Percentiles rank a stretch among this genome's conserved stretches.
These are phyloP conservation scores for Diutina ranongensis DNA, from an alignment of 1,139 yeast genomes.

Conservation along the genomic window DNA sequence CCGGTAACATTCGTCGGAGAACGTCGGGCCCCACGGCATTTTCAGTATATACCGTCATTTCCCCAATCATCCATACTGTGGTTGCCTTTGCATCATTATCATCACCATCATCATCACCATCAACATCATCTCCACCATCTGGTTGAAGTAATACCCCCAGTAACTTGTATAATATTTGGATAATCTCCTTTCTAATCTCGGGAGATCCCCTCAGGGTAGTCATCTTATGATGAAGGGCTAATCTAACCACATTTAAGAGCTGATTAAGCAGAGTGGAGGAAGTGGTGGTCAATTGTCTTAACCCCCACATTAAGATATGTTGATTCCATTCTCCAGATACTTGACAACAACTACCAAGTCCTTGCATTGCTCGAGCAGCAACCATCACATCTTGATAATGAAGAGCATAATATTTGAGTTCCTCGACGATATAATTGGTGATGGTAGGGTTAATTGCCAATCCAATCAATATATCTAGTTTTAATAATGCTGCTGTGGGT, in stretches of 20 bases:
- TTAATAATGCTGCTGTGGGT: conserved; percentile 33
- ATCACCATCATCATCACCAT: conserved; percentile 9
- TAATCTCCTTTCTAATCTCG: conserved; percentile 18
- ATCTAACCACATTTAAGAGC: conserved; percentile 57
- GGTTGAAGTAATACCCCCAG: conserved; percentile 21
- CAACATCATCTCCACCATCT: too few species aligned
- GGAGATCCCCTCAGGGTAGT: conserved; percentile 14
- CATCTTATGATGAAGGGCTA: conserved; percentile 50
- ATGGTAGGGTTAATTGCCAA: conserved; percentile 41
- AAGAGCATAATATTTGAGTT: conserved; percentile 56
- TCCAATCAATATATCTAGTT: conserved; percentile 53
- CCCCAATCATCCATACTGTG: conserved; percentile 87
- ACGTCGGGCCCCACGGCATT: conserved; percentile 65
- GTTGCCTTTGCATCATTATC: conserved; percentile 62
- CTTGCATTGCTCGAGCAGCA: conserved; percentile 45
- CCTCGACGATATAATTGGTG: conserved; percentile 41
- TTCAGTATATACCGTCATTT: conserved; percentile 37
- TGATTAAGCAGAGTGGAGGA: conserved; percentile 33
- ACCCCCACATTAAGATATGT: conserved; percentile 31
- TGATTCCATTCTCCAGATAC: conserved; percentile 25
- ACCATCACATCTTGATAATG: conserved; percentile 21
- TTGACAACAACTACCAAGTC: conserved; percentile 43
- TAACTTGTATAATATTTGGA: conserved; percentile 26
- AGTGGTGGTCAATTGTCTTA: conserved; percentile 18
- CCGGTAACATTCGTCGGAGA: conserved; percentile 44